Evolutionary conservation across 1,284 basidiomycete species (phyloP).

Genomic region (Pulveroboletus sp.): DNA sequence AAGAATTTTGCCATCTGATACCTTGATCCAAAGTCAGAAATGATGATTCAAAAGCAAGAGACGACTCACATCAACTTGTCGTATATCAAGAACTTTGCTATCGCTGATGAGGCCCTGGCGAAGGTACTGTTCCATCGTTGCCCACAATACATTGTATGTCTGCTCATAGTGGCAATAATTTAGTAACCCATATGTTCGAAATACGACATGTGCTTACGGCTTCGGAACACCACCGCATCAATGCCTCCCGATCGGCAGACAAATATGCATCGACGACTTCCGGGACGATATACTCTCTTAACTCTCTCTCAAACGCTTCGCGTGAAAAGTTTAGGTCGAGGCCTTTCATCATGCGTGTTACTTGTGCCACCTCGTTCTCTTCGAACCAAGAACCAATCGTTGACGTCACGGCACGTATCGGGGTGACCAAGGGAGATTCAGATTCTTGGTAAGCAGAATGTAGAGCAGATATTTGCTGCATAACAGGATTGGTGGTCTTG

Average conservation of each 20-base stretch:
- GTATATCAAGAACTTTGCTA: constrained; percentile 91
- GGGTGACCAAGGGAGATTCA: constrained; percentile 86
- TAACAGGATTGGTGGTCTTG: constrained; percentile 71
- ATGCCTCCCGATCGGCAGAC: constrained; percentile 80
- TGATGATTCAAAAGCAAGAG: not conserved
- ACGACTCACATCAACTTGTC: constrained; percentile 84
- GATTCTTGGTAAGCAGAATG: constrained; percentile 86
- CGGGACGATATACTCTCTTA: constrained; percentile 96
- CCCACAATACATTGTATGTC: constrained; percentile 97
- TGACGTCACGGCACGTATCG: constrained; percentile 79
- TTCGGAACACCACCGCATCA: constrained; percentile 94
- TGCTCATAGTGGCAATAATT: constrained; percentile 30
- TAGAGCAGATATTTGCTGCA: constrained; percentile 59
- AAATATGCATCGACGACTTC: constrained; percentile 97
- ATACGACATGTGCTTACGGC: constrained; percentile 59
- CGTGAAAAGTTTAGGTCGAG: constrained; percentile 87
- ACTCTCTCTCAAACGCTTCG: constrained; percentile 85
- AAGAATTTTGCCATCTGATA: constrained; percentile 79
- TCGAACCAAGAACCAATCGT: constrained; percentile 90
- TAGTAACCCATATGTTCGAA: not conserved
- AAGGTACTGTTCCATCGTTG: constrained; percentile 94
- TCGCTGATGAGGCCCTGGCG: constrained; percentile 87
- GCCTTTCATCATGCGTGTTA: constrained; percentile 81
- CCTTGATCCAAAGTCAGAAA: constrained; percentile 36
- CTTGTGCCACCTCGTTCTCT: constrained; percentile 96